Percentiles rank a stretch among this genome's conserved stretches.
These are phyloP conservation scores for Hemileccinum rubropunctum DNA, from an alignment of 768 basidiomycete species.

Conservation along the genomic window DNA sequence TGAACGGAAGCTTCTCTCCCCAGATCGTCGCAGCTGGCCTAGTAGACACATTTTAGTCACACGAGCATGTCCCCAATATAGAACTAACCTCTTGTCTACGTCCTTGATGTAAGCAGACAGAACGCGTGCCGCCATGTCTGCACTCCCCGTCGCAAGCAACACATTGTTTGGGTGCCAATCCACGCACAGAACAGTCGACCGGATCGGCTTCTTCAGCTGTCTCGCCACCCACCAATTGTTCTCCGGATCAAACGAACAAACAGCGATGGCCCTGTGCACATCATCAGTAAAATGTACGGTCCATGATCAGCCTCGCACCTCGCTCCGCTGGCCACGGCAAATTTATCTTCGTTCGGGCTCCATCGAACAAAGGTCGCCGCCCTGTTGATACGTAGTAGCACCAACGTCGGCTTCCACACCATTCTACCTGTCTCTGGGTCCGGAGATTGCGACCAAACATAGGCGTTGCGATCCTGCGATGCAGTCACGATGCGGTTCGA, in stretches of 20 bases:
- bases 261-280: conserved; percentile 75
- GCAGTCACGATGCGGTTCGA: conserved; percentile 98
- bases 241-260: conserved; percentile 96
- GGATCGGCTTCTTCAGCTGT: conserved; percentile 94
- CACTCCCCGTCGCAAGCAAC: conserved; percentile 92
- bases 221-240: conserved; percentile 99
- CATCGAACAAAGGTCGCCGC: conserved; percentile 94
- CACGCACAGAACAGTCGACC: conserved; percentile 89
- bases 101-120: conserved; percentile 99
- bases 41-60: conserved; percentile 9
- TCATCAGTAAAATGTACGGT: background rate
- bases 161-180: conserved; percentile 99
- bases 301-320: conserved; percentile 44
- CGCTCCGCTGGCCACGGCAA: conserved; percentile 96
- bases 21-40: conserved; percentile 89
- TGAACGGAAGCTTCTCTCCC: conserved; percentile 99
- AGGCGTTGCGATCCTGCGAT: conserved; percentile 98
- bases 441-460: conserved; percentile 89
- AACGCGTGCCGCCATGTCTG: conserved; percentile 96
- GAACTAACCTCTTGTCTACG: conserved; percentile 79
- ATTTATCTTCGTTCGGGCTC: conserved; percentile 98
- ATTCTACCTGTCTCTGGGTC: conserved; percentile 69
- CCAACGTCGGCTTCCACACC: conserved; percentile 95
- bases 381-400: conserved; percentile 89
- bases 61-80: background rate